A percentile compares a stretch with the other conserved stretches of the same genome.
Conservation (phyloP, 176 grass and related monocot species). For the Triticum timopheevii region DNA sequence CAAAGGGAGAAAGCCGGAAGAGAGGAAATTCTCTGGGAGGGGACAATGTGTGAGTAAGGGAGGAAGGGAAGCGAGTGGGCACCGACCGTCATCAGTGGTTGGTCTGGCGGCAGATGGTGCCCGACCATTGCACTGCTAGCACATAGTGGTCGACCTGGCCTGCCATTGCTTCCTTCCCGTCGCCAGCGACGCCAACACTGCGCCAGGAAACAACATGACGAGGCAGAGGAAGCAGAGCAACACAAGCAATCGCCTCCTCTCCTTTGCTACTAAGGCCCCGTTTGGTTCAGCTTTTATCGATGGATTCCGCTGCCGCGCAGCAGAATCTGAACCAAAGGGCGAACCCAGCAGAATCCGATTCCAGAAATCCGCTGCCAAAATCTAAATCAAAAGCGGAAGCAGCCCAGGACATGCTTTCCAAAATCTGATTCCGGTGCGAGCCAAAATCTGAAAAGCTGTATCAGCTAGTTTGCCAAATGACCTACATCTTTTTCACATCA, state of each 20-base stretch:
- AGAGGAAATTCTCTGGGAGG: not conserved
- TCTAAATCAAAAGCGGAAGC: too few relatives aligned
- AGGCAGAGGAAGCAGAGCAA: conserved; percentile 4
- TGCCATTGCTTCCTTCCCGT: conserved; percentile 17
- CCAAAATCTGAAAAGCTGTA: too few relatives aligned
- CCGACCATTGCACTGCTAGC: conserved; percentile 79
- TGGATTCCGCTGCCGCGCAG: too few relatives aligned
- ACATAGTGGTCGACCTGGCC: conserved; percentile 64
- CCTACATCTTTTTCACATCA: too few relatives aligned
- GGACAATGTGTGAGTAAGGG: too few relatives aligned
- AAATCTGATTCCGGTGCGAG: too few relatives aligned
- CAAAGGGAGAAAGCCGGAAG: conserved; percentile 13
- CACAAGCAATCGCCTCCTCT: conserved; percentile 24
- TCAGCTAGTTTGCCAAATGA: too few relatives aligned
- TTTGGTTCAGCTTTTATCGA: too few relatives aligned
- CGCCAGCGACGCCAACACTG: not conserved
- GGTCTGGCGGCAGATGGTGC: conserved; percentile 64
- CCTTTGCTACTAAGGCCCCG: conserved; percentile 19
- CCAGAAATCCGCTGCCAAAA: too few relatives aligned
- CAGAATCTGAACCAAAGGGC: too few relatives aligned
- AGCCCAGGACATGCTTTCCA: too few relatives aligned
- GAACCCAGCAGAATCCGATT: too few relatives aligned
- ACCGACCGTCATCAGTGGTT: conserved; percentile 61
- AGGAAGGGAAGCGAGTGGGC: not conserved
- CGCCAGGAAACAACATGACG: not conserved